Evolutionary conservation across 1,284 basidiomycete genomes (phyloP), one percentile per base, ranked within the genome.

Genomic region (Boletus smithii): DNA sequence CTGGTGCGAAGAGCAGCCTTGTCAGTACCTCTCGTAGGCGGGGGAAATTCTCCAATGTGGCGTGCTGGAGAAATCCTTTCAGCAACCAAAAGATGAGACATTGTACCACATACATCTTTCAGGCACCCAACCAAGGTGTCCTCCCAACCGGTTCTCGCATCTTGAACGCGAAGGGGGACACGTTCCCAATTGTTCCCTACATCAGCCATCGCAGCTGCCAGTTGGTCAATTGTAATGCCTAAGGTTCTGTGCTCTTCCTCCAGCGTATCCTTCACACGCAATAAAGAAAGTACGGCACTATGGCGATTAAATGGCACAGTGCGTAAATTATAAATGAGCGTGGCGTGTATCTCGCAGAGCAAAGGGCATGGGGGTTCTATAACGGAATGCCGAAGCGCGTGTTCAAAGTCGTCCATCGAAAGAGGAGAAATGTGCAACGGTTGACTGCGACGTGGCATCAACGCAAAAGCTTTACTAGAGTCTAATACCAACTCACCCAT

Each of bases 401-500:
- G 80, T 62, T 95, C 93, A 62, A 89, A 92, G 59, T 98, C 97
- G 66, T 99, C 97, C 58, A 98, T 74, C 0, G 92, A 88, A 65
- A 98, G 92, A 9, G 85, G 73, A n/a, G 95, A 95, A 9, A 99
- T 70, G 53, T 87, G 83, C 13, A 99, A 75, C 3, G 94, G 85
- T 76, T 89, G 85, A 8, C 92, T 93, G 60, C 14, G 33, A 38
- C 41, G 39, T 16, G 27, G 11, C 40, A 41, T 52, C 50, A 49
- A 29, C 29, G 14, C 36, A 14, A 26, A 20, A 20, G 7, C 20
- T 44, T 38, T 36, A 14, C 44, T 32, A 11, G 39, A 33, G 13
- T 37, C 23, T 30, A 22, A 41, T 39, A 29, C 50, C 20, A 24
- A 70, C 85, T 59, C 64, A 93, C 91, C 93, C 91, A 68, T 93